Base-by-base conservation (phyloP, 2,329 filamentous ascomycete genomes). In the Trichophyton verrucosum region DNA sequence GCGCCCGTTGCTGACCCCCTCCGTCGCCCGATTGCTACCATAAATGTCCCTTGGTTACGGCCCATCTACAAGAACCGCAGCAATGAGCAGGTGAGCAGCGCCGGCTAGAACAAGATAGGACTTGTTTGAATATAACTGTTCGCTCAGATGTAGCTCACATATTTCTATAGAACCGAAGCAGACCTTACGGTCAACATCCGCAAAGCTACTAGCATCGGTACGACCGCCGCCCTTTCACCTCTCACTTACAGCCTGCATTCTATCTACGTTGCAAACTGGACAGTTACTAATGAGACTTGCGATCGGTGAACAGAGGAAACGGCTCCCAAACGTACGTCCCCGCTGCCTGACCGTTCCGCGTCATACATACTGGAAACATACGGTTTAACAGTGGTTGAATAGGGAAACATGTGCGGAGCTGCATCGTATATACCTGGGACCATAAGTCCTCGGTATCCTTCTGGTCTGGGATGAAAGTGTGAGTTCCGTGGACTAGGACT, bases 381-480 rank as follows among this genome's bases (percentile, higher is more conserved):
- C 20, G 27, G 13, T 38, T n/a, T 49, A 33, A 53, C 42, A 27
- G 20, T 38, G 17, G 11, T 47, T 56, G 59, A 42, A 44, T 70
- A 82, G 83, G 82, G 63, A 99, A 99, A 78, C 94, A 99, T 88
- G 94, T 99, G 62, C 89, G 94, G 71, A 91, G 88, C 74, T 95
- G 90, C 72, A 99, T 99, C 70, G 92, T 99, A 53, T 97, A 97
- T 75, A 97, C 92, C 62, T 99, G 94, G 94, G 94, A 99, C 76
- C 91, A 99, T 79, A 95, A 95, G 78, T 95, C 88, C 66, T 95
- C 91, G 47, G 82, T 85, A 72, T 89, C 91, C 71, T 99, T 99
- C 75, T 99, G 94, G 94, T 85, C 89, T 61, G 92, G 91, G 72
- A 95, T 99, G 82, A 99, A 99, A 84, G 91, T 97, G 87, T 95